These are phyloP conservation scores for Vicia sativa DNA, from an alignment of 306 rosid genomes.

Conservation along the genomic window DNA sequence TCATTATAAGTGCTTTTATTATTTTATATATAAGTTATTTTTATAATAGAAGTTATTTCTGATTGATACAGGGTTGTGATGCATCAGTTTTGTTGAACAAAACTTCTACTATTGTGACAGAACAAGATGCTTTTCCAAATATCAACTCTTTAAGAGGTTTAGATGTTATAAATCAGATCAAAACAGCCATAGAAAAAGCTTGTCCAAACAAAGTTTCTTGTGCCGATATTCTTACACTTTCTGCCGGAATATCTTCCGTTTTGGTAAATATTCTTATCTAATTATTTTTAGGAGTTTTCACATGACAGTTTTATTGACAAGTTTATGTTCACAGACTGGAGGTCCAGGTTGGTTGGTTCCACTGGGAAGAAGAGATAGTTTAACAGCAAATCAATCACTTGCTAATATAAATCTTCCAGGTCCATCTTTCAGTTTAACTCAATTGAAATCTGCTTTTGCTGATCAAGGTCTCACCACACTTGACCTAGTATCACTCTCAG, in stretches of 20 bases:
- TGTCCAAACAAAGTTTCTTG: slow-evolving; percentile 61
- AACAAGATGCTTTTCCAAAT: background rate
- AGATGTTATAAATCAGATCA: slow-evolving; percentile 1
- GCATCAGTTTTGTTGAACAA: slow-evolving; percentile 15
- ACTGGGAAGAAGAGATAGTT: background rate
- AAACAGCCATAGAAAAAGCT: background rate
- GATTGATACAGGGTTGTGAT: slow-evolving; percentile 9
- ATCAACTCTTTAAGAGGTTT: slow-evolving; percentile 5
- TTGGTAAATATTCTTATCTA: slow-evolving; percentile 41
- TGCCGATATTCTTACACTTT: slow-evolving; percentile 60
- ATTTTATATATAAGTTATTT: too few species aligned
- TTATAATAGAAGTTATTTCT: background rate
- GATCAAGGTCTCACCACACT: background rate
- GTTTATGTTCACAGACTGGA: slow-evolving; percentile 34
- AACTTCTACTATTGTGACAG: background rate
- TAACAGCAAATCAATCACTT: background rate
- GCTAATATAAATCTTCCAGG: slow-evolving; percentile 3
- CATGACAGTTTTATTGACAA: background rate
- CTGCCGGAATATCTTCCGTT: slow-evolving; percentile 44
- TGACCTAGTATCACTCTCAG: slow-evolving; percentile 1
- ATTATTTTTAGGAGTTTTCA: background rate
- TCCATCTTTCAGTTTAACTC: background rate
- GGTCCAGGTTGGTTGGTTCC: slow-evolving; percentile 49
- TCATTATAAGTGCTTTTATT: too few species aligned
- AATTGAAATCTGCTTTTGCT: background rate